Evolutionary conservation across 805 yeast species (phyloP).

Genomic region (Pichia gijzeniarum): DNA sequence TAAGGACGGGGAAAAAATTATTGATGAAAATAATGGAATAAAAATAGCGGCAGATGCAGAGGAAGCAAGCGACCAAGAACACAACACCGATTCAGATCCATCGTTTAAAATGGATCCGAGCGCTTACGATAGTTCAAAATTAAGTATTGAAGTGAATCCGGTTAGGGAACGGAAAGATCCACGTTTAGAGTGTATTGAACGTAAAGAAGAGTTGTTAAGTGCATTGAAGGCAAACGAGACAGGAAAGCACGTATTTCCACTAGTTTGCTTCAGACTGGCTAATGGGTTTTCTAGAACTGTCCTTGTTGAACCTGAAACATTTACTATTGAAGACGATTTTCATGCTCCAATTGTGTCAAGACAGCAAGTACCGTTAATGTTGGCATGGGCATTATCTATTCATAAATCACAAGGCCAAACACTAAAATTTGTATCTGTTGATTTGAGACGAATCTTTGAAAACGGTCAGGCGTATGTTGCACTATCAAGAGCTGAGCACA

Average conservation of each 20-base stretch:
- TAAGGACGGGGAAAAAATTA: neutral
- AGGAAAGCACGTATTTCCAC: slow-evolving; percentile 40
- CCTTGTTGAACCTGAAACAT: slow-evolving; percentile 72
- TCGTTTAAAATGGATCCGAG: neutral
- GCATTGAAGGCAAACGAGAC: slow-evolving; percentile 2
- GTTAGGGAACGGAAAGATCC: neutral
- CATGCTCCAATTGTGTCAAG: slow-evolving; percentile 65
- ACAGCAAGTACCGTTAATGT: slow-evolving; percentile 74
- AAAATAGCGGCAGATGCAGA: neutral
- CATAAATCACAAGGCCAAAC: slow-evolving; percentile 97
- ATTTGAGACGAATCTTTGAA: slow-evolving; percentile 71
- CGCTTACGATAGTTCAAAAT: neutral
- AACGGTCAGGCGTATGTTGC: slow-evolving; percentile 97
- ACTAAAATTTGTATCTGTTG: slow-evolving; percentile 66
- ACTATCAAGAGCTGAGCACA: slow-evolving; percentile 71
- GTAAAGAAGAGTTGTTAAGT: slow-evolving; percentile 1
- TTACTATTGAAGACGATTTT: slow-evolving; percentile 72
- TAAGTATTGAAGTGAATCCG: slow-evolving; percentile 2
- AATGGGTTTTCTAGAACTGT: slow-evolving; percentile 72
- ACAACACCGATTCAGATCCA: neutral
- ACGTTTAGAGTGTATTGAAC: slow-evolving; percentile 1
- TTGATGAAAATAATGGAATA: neutral
- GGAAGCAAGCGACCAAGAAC: neutral
- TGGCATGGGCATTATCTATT: slow-evolving; percentile 96
- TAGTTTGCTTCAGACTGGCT: slow-evolving; percentile 67